Evolutionary conservation across 2,329 filamentous ascomycete genomes (phyloP).

Genomic region (Paramyrothecium sp.): DNA sequence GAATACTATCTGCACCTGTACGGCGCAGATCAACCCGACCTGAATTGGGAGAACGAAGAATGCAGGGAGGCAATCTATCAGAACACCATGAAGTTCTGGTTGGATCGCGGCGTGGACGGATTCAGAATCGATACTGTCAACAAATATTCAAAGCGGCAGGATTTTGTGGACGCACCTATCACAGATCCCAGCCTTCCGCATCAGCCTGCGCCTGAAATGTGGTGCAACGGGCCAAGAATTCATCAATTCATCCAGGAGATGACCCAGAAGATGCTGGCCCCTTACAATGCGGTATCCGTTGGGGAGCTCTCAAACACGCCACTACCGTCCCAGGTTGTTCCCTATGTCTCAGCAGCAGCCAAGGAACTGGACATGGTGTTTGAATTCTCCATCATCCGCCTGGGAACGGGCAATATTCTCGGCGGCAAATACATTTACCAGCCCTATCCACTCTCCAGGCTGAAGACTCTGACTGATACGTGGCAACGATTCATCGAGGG

Average conservation of each 20-base stretch:
- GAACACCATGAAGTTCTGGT: conserved; percentile 69
- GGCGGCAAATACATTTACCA: conserved; percentile 49
- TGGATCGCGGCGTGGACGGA: conserved; percentile 64
- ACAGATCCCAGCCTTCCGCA: conserved; percentile 33
- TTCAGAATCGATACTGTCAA: conserved; percentile 70
- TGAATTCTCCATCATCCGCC: conserved; percentile 55
- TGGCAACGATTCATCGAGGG: conserved; percentile 50
- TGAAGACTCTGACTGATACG: conserved; percentile 41
- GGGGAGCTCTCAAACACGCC: conserved; percentile 61
- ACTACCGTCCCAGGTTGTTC: conserved; percentile 47
- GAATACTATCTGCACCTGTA: conserved; percentile 63
- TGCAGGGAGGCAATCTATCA: conserved; percentile 67
- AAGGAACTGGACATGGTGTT: conserved; percentile 62
- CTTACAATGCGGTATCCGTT: conserved; percentile 60
- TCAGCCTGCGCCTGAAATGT: conserved; percentile 48
- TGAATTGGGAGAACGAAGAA: conserved; percentile 72
- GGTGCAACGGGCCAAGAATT: conserved; percentile 61
- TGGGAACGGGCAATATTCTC: conserved; percentile 47
- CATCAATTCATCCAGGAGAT: conserved; percentile 63
- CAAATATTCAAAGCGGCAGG: conserved; percentile 60
- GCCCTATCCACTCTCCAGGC: conserved; percentile 39
- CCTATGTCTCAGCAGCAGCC: conserved; percentile 52
- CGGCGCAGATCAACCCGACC: conserved; percentile 67
- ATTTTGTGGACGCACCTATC: conserved; percentile 52
- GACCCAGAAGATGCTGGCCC: conserved; percentile 46